Evolutionary conservation across 345 rosid genomes (phyloP).

Genomic region (Cardiospermum halicacabum): DNA sequence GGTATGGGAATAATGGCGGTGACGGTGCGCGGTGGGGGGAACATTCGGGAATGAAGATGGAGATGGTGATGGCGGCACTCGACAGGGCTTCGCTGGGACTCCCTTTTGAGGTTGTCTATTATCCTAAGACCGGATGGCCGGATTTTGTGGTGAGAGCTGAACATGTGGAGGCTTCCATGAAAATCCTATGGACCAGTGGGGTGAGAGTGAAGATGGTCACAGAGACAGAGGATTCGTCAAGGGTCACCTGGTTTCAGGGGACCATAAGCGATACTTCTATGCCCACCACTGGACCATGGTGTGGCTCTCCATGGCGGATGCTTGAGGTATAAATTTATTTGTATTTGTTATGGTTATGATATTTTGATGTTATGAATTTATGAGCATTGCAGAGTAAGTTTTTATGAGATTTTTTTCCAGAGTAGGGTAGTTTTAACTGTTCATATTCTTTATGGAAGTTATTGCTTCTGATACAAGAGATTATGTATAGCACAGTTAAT

Average conservation of each 20-base stretch:
- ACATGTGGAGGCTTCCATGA: slow-evolving; percentile 61
- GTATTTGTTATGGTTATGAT: not conserved
- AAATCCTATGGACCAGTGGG: slow-evolving; percentile 49
- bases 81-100: slow-evolving; percentile 49
- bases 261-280: slow-evolving; percentile 35
- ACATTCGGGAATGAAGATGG: slow-evolving; percentile 31
- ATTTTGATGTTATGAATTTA: not conserved
- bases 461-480: not conserved
- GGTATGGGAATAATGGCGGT: slow-evolving; percentile 27
- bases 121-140: slow-evolving; percentile 66
- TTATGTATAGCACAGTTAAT: not conserved
- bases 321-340: slow-evolving; percentile 50
- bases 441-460: not conserved
- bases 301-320: slow-evolving; percentile 83
- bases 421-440: not conserved
- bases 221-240: slow-evolving; percentile 76
- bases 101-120: slow-evolving; percentile 75
- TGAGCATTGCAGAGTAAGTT: too few relatives aligned
- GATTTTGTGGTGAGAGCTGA: slow-evolving; percentile 80
- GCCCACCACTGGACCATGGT: slow-evolving; percentile 52
- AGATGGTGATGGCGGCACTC: slow-evolving; percentile 49
- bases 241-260: slow-evolving; percentile 79
- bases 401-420: too few relatives aligned
- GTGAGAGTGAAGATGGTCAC: slow-evolving; percentile 75
- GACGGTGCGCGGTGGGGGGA: slow-evolving; percentile 47